phyloP scores from a whole-genome alignment of 306 rosid species.

The Vicia sativa region DNA sequence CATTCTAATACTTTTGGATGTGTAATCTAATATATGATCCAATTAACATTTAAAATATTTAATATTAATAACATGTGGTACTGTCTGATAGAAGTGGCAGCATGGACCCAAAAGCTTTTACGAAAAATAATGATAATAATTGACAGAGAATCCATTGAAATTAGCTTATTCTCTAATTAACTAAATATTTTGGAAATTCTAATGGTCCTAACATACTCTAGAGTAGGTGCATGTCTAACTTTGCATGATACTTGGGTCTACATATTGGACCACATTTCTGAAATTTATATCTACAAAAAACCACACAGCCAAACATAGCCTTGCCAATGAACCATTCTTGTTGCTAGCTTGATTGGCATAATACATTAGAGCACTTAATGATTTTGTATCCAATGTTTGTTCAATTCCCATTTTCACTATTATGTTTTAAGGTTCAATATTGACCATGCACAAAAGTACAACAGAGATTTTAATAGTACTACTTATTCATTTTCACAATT shows the following conservation, averaged over 20 bases:
- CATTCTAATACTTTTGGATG: too few species aligned
- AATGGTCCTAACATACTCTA: slow-evolving; percentile 35
- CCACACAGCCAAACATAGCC: slow-evolving; percentile 36
- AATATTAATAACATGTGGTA: slow-evolving; percentile 33
- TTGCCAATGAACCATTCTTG: slow-evolving; percentile 24
- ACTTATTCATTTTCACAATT: too few species aligned
- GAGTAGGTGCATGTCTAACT: slow-evolving; percentile 28
- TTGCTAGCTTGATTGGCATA: slow-evolving; percentile 21
- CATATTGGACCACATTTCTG: slow-evolving; percentile 42
- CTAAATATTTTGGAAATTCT: slow-evolving; percentile 9
- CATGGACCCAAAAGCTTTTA: slow-evolving; percentile 40
- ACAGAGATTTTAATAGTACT: not conserved
- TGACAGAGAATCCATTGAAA: not conserved
- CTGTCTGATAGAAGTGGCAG: slow-evolving; percentile 26
- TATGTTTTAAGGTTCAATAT: slow-evolving; percentile 4
- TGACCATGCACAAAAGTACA: slow-evolving; percentile 12
- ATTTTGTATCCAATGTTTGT: not conserved
- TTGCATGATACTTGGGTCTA: slow-evolving; percentile 27
- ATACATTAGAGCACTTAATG: slow-evolving; percentile 19
- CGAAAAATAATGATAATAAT: slow-evolving; percentile 24
- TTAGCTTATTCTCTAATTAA: slow-evolving; percentile 24
- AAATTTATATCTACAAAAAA: slow-evolving; percentile 26
- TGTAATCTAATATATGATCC: slow-evolving; percentile 13
- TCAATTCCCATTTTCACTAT: slow-evolving; percentile 18
- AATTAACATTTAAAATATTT: not conserved